Base-by-base conservation (phyloP, 129 eudicot genomes). In the Lactuca sativa region DNA sequence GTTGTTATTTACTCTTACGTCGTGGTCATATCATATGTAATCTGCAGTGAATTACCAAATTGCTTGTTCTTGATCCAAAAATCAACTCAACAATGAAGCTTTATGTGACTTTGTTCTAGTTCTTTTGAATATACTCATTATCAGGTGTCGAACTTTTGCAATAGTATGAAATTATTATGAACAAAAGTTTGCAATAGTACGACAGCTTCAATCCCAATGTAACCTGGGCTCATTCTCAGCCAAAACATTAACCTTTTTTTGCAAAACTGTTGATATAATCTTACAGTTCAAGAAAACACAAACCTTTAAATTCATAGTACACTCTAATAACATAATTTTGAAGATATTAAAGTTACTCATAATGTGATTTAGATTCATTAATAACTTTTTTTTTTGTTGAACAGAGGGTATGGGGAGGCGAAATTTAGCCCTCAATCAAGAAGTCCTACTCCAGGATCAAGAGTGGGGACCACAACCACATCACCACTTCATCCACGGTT, bases 401-500 rank as follows among this genome's bases (percentile, higher is more conserved):
- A 55, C 85, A 83, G 92, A 75, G 83, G 83, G 36, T 69, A 66
- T 5, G 81, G 74, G 36, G 88, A 85, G 52, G 57, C 65, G 13
- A 74, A 69, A 77, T 70, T 79, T 21, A 83, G 85, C 48, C 85
- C 84, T 25, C 71, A 80, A 55, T 59, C 89, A 43, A 60, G 96
- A 75, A 90, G 98, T 71, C 95, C 98, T 6, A 82, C 85, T 38
- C 90, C 88, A 6, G 89, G 82, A 17, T 80, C 96, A 15, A 79
- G 92, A 70, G 71, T 52, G 54, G 80, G 77, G 62, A 68, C 62
- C 56, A 72, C 96, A 49, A 61, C 84, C 56, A 62, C 87, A 0
- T 89, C 98, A 69, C 98, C 98, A 13, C 88, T 83, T 67, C 98
- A 85, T 82, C 90, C 86, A 47, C 83, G 95, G 25, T 58, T 85